phyloP scores from a whole-genome alignment of 352 stramenopile genomes.

The Phytophthora kernoviae region DNA sequence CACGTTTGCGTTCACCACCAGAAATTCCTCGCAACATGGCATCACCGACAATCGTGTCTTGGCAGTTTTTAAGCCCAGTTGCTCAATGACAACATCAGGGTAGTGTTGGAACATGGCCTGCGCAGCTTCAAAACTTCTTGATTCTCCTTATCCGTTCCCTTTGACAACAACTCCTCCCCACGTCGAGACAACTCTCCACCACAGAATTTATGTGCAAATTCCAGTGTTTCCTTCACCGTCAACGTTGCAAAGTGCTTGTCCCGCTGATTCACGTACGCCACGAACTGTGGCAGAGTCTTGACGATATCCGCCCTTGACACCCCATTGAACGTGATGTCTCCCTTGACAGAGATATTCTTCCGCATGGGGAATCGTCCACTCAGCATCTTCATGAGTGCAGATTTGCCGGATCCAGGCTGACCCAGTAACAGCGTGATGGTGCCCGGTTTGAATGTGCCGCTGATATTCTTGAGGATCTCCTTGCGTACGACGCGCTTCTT shows the following conservation, averaged over 20 bases:
- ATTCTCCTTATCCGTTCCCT: background rate
- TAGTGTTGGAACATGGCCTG: slow-evolving; percentile 1
- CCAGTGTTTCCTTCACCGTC: background rate
- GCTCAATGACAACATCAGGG: background rate
- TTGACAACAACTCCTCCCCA: background rate
- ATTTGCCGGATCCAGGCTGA: background rate
- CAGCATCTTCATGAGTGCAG: slow-evolving; percentile 1
- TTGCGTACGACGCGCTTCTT: slow-evolving; percentile 4
- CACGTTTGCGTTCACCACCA: slow-evolving; percentile 60
- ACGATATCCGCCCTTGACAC: background rate
- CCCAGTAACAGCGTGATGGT: slow-evolving; percentile 1
- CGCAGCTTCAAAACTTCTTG: background rate
- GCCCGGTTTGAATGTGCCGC: background rate
- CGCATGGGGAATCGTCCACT: background rate
- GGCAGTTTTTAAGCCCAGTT: background rate
- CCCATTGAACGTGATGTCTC: slow-evolving; percentile 1
- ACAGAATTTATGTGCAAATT: slow-evolving; percentile 2
- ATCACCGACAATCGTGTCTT: background rate
- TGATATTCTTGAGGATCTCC: background rate
- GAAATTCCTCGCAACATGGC: slow-evolving; percentile 30
- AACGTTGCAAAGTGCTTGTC: slow-evolving; percentile 4
- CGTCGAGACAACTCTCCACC: background rate
- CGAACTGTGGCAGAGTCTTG: slow-evolving; percentile 1
- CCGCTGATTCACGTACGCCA: slow-evolving; percentile 3
- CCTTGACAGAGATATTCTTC: slow-evolving; percentile 1